These are phyloP conservation scores for Cinnamomum chago DNA, from an alignment of 164 flowering plant genomes.

Conservation along the genomic window DNA sequence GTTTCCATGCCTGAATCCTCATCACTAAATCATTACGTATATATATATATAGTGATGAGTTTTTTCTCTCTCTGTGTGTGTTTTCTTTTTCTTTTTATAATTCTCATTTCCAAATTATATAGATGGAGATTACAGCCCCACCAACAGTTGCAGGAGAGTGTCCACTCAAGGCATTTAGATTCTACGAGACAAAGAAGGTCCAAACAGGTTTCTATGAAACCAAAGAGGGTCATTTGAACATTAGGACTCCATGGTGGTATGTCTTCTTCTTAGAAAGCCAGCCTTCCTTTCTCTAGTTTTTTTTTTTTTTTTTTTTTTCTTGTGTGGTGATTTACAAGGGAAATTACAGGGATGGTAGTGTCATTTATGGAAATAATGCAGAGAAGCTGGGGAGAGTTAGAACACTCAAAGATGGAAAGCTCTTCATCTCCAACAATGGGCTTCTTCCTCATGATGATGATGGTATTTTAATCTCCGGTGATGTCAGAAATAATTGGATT, in stretches of 20 bases:
- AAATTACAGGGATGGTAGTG: slow-evolving; percentile 40
- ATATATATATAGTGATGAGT: no score
- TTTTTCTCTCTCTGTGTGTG: background rate
- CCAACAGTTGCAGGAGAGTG: slow-evolving; percentile 29
- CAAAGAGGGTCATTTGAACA: slow-evolving; percentile 27
- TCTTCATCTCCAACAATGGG: slow-evolving; percentile 28
- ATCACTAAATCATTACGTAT: no score
- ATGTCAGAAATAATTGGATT: slow-evolving; percentile 42
- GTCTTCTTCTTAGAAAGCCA: background rate
- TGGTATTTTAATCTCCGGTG: slow-evolving; percentile 34
- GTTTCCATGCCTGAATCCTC: no score
- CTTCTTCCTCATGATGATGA: slow-evolving; percentile 34
- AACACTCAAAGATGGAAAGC: slow-evolving; percentile 39
- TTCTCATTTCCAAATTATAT: background rate
- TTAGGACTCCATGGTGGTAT: slow-evolving; percentile 50
- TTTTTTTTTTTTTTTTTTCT: no score
- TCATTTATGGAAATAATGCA: slow-evolving; percentile 35
- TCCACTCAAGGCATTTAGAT: slow-evolving; percentile 39
- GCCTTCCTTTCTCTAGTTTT: background rate
- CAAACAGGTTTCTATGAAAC: slow-evolving; percentile 23
- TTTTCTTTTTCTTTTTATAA: background rate
- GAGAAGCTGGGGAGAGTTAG: slow-evolving; percentile 24
- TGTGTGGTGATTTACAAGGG: background rate
- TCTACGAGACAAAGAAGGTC: slow-evolving; percentile 30
- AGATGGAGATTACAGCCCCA: slow-evolving; percentile 39